These are phyloP conservation scores for Colletotrichum cereale DNA, from an alignment of 2,329 filamentous ascomycete genomes.

Conservation along the genomic window DNA sequence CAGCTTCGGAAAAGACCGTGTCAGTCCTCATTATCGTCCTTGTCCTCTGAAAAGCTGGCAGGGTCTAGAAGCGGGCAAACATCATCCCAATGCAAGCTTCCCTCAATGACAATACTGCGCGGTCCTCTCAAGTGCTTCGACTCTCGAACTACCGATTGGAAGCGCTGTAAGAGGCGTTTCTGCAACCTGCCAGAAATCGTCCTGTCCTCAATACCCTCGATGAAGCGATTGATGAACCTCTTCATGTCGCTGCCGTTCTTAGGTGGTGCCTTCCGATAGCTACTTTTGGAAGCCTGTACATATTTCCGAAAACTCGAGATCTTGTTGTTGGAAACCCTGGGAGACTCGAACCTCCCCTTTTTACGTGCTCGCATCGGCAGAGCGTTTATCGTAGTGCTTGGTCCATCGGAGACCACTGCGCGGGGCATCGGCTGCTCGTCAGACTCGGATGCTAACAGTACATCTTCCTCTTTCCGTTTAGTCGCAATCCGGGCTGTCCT, in stretches of 20 bases:
- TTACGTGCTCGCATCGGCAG: neutral
- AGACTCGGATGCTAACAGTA: neutral
- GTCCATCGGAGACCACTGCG: neutral
- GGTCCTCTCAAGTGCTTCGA: neutral
- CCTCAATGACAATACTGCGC: slow-evolving; percentile 2
- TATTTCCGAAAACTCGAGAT: neutral
- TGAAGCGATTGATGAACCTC: slow-evolving; percentile 4
- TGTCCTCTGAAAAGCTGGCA: neutral
- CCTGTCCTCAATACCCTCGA: slow-evolving; percentile 5
- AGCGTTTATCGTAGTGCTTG: neutral
- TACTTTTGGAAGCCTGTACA: neutral
- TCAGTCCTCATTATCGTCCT: neutral
- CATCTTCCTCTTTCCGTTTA: neutral
- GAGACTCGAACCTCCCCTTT: neutral
- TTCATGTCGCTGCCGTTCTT: slow-evolving; percentile 9
- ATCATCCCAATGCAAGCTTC: neutral
- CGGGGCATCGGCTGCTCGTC: neutral
- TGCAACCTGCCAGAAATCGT: neutral
- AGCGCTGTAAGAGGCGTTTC: neutral
- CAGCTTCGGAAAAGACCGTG: neutral
- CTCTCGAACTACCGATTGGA: neutral
- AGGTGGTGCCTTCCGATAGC: neutral
- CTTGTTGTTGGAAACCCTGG: neutral
- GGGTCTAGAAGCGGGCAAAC: neutral
- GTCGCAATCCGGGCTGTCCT: neutral